Conservation (phyloP, 768 basidiomycete species). For the Leccinellum luteum region DNA sequence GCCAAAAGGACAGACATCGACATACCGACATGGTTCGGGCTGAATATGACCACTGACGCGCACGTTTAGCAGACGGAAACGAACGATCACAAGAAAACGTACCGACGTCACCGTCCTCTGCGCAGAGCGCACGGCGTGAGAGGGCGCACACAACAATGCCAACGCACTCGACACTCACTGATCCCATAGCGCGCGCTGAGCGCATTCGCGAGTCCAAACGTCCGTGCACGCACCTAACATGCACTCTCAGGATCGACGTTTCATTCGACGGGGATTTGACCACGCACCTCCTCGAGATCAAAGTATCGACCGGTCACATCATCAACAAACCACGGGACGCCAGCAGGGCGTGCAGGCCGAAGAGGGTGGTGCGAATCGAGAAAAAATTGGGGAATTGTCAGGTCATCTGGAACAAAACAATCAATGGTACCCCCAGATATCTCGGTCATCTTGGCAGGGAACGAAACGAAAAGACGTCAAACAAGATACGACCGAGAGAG, state of each 20-base stretch:
- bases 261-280: neutral
- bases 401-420: conserved; percentile 54
- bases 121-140: neutral
- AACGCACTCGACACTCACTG: conserved; percentile 33
- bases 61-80: conserved; percentile 3
- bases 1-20: neutral
- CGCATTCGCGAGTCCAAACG: conserved; percentile 53
- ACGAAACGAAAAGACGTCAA: neutral
- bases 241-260: neutral
- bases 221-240: conserved; percentile 40
- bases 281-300: conserved; percentile 46
- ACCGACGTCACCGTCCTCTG: conserved; percentile 56
- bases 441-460: conserved; percentile 16
- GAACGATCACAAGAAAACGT: conserved; percentile 10
- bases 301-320: conserved; percentile 48
- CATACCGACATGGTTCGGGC: conserved; percentile 62
- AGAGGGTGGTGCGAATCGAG: conserved; percentile 43
- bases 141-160: neutral
- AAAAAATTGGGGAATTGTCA: conserved; percentile 67
- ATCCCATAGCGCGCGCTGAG: conserved; percentile 47
- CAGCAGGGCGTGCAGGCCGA: conserved; percentile 44
- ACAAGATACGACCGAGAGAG: neutral
- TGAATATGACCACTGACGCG: conserved; percentile 54
- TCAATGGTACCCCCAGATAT: conserved; percentile 29
- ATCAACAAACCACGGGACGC: conserved; percentile 58